phyloP scores from a whole-genome alignment of 345 rosid species.

The Rubroshorea leprosula region DNA sequence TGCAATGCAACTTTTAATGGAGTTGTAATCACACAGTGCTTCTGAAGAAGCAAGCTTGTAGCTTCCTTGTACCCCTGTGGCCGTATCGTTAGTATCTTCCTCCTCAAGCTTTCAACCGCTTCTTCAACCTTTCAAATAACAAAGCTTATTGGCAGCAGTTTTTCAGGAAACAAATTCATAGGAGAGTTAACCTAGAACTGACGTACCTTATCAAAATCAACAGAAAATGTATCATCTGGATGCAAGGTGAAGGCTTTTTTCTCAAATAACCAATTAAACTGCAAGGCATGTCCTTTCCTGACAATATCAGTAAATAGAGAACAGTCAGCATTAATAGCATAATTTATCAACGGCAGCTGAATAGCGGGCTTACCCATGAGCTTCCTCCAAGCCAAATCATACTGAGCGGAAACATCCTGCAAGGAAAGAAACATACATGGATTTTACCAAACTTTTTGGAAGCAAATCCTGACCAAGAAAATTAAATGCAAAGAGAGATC shows the following conservation, averaged over 20 bases:
- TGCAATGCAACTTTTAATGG: conserved; percentile 56
- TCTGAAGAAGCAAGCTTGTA: conserved; percentile 51
- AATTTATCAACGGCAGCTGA: conserved; percentile 12
- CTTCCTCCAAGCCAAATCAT: conserved; percentile 86
- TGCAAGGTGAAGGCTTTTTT: conserved; percentile 63
- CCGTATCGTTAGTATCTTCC: conserved; percentile 69
- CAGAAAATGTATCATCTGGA: conserved; percentile 56
- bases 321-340: conserved; percentile 1
- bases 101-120: conserved; percentile 75
- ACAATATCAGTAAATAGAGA: conserved; percentile 24
- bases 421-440: conserved; percentile 87
- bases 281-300: conserved; percentile 89
- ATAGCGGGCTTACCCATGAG: conserved; percentile 62
- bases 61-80: conserved; percentile 75
- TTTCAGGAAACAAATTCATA: neutral
- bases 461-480: conserved; percentile 48
- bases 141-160: conserved; percentile 5
- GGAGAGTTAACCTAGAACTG: conserved; percentile 1
- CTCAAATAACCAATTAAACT: conserved; percentile 85
- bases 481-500: neutral
- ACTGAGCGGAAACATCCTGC: conserved; percentile 92
- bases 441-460: conserved; percentile 49
- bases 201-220: conserved; percentile 70
- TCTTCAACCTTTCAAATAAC: conserved; percentile 47
- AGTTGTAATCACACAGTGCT: conserved; percentile 50